Conservation (phyloP, 768 basidiomycete species). For the Tylopilus plumbeoviolaceoides region DNA sequence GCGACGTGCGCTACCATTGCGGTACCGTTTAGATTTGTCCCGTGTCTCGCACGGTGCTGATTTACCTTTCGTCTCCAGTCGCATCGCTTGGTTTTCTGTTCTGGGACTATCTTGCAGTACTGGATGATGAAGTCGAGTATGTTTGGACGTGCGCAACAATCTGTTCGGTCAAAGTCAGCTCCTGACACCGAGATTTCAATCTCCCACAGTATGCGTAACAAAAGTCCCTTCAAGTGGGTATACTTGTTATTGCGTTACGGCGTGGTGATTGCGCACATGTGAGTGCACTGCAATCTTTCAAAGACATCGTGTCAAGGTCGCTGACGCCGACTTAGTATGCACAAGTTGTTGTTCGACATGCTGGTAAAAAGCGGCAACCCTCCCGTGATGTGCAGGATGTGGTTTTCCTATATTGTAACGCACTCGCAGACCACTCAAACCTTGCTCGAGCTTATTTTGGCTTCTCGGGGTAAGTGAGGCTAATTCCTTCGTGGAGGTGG, state of each 20-base stretch:
- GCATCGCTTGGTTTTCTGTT: conserved; percentile 9
- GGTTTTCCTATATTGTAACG: conserved; percentile 1
- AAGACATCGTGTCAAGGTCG: neutral
- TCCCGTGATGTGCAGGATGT: conserved; percentile 4
- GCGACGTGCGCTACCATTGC: conserved; percentile 9
- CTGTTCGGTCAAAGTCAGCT: neutral
- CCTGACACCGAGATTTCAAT: neutral
- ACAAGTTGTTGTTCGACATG: conserved; percentile 4
- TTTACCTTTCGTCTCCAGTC: neutral
- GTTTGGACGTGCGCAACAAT: conserved; percentile 21
- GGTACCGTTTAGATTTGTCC: neutral
- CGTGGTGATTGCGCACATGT: conserved; percentile 15
- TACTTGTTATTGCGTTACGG: conserved; percentile 24
- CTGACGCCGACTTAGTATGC: conserved; percentile 3
- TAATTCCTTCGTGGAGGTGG: neutral
- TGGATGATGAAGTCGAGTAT: conserved; percentile 16
- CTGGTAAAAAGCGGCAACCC: conserved; percentile 12
- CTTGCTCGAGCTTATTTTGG: conserved; percentile 14
- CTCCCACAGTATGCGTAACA: conserved; percentile 22
- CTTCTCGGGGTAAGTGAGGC: conserved; percentile 11
- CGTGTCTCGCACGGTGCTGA: conserved; percentile 1
- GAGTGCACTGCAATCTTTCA: neutral
- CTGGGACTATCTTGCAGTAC: conserved; percentile 12
- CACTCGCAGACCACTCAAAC: conserved; percentile 6
- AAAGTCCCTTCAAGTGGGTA: conserved; percentile 26